Conservation (phyloP, 2,329 filamentous ascomycete genomes). For the Didymella arachidicola region DNA sequence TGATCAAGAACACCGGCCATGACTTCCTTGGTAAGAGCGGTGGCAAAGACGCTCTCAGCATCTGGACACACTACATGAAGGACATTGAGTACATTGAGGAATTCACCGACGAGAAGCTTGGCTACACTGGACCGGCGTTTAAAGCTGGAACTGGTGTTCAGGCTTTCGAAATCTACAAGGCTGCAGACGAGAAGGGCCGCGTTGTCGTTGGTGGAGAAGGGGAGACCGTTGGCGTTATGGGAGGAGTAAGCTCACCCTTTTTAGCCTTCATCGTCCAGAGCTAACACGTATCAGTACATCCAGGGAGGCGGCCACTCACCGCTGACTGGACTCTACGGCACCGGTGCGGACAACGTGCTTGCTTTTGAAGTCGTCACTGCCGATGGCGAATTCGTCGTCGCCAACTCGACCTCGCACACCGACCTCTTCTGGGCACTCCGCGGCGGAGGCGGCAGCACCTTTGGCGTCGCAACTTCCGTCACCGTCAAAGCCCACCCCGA, state of each 20-base stretch:
- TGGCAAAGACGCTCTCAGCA: conserved; percentile 46
- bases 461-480: conserved; percentile 45
- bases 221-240: conserved; percentile 60
- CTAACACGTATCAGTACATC: conserved; percentile 35
- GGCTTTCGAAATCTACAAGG: conserved; percentile 61
- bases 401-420: conserved; percentile 40
- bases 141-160: conserved; percentile 65
- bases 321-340: conserved; percentile 56
- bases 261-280: too few relatives aligned
- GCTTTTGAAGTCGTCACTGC: conserved; percentile 46
- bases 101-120: conserved; percentile 40
- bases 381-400: conserved; percentile 40
- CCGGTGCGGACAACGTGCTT: conserved; percentile 48
- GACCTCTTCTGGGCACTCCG: conserved; percentile 50
- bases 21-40: conserved; percentile 49
- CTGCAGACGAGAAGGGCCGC: conserved; percentile 57
- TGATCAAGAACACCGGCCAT: conserved; percentile 49
- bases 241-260: conserved; percentile 28
- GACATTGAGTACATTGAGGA: conserved; percentile 46
- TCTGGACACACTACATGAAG: conserved; percentile 51
- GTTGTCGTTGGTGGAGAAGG: conserved; percentile 62
- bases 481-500: conserved; percentile 48
- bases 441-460: conserved; percentile 47
- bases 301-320: conserved; percentile 63
- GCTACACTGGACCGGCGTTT: conserved; percentile 59